Base-by-base conservation (phyloP, 2,329 filamentous ascomycete species). In the Emydomyces testavorans region DNA sequence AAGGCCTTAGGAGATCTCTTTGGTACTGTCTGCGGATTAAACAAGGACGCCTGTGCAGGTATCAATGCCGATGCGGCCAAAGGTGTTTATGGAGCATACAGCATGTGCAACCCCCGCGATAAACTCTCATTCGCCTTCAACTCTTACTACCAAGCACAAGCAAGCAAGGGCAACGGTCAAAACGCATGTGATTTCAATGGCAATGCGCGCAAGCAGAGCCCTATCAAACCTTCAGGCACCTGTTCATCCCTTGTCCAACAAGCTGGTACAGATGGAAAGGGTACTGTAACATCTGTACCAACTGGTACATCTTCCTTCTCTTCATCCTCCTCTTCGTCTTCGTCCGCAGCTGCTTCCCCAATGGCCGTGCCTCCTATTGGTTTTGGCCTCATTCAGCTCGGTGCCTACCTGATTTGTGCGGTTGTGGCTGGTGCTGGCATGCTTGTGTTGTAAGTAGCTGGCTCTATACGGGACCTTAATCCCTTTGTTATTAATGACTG, bases 1-100 rank as follows among this genome's bases (percentile, higher is more conserved):
- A 72, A 80, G 46, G 69, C 78, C 49, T 83, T 79, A 59, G 77
- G 76, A 42, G 69, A 75, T 13, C 76, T 92, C 56, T 96, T 96
- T 67, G 52, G 59, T 40, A 53, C 60, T 8, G 59, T 72, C 40
- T 72, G 68, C 51, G 67, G 68, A 50, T 55, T 61, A 11, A 53
- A 56, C 18, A 52, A 61, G 46, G 61, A 58, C 21, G 58, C 62
- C 43, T 72, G 70, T 56, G 52, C 50, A 11, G 70, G 69, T 15
- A 60, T 72, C 45, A 49, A 50, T 5, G 54, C 56, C 41, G 68
- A 72, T 46, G 62, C 57, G 5, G 67, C 63, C 15, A 63, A 59
- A 13, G 70, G 70, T 35, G 48, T 49, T 1, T 72, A 71, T 43
- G 70, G 70, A 42, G 66, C 68, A 4, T 72, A 71, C 57, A 62